A percentile compares a stretch with the other conserved stretches of the same genome.
phyloP scores from a whole-genome alignment of 2,329 filamentous ascomycete genomes.

The Arthrobotrys sinensis region DNA sequence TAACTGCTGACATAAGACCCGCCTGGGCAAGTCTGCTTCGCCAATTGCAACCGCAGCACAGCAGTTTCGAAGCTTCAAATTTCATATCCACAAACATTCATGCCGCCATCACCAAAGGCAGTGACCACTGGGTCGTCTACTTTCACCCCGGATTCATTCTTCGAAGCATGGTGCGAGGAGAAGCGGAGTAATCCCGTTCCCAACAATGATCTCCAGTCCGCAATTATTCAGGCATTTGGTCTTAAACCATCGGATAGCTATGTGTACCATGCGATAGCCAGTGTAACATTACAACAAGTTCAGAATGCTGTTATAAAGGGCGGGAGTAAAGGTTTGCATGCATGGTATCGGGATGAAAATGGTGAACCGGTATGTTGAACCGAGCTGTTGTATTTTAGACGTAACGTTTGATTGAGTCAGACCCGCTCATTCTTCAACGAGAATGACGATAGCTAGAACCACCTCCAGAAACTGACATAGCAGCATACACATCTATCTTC shows the following conservation, averaged over 20 bases:
- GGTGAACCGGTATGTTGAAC: slow-evolving; percentile 66
- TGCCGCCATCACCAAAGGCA: slow-evolving; percentile 40
- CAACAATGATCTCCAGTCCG: slow-evolving; percentile 69
- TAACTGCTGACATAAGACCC: slow-evolving; percentile 17
- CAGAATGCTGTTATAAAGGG: slow-evolving; percentile 71
- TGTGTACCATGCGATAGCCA: slow-evolving; percentile 71
- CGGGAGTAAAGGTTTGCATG: slow-evolving; percentile 70
- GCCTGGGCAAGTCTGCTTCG: background rate
- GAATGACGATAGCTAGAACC: slow-evolving; percentile 64
- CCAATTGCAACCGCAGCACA: background rate
- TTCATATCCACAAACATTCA: background rate
- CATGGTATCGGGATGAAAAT: slow-evolving; percentile 71
- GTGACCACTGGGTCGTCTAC: slow-evolving; percentile 67
- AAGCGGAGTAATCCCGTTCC: slow-evolving; percentile 66
- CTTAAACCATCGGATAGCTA: slow-evolving; percentile 70
- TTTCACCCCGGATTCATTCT: slow-evolving; percentile 70
- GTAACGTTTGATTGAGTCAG: background rate
- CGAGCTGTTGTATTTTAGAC: background rate
- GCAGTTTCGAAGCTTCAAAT: background rate
- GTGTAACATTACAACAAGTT: slow-evolving; percentile 71
- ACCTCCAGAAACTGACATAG: slow-evolving; percentile 74
- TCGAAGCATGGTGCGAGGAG: slow-evolving; percentile 68
- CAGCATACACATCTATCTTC: slow-evolving; percentile 79
- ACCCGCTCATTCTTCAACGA: slow-evolving; percentile 64
- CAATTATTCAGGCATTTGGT: slow-evolving; percentile 70